Percentiles rank a stretch among this genome's conserved stretches.
Evolutionary conservation across 2,329 filamentous ascomycete genomes (phyloP).

Genomic region (Beauveria asiatica): DNA sequence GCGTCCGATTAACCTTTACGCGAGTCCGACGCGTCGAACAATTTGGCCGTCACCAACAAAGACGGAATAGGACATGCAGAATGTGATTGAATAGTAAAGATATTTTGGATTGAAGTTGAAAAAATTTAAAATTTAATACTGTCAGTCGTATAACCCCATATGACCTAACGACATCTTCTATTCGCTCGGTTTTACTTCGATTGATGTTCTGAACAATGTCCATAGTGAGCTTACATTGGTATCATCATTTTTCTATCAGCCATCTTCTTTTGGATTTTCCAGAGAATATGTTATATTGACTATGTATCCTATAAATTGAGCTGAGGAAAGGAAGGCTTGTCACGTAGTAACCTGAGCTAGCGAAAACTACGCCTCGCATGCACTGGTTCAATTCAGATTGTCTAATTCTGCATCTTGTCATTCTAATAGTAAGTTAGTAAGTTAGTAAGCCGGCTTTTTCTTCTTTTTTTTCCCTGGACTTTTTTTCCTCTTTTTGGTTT

Average conservation of each 20-base stretch:
- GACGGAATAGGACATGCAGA: background rate
- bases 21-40: background rate
- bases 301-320: background rate
- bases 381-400: background rate
- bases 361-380: background rate
- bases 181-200: background rate
- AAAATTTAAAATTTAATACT: background rate
- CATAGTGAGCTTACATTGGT: background rate
- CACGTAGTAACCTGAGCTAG: background rate
- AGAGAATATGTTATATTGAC: background rate
- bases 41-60: background rate
- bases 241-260: background rate
- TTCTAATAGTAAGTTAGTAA: no score
- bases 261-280: background rate
- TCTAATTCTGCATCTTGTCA: background rate
- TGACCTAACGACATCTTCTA: background rate
- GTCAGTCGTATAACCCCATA: background rate
- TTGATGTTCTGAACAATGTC: background rate
- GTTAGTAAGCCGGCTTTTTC: no score
- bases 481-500: no score
- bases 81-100: background rate
- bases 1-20: conserved; percentile 18
- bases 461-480: no score
- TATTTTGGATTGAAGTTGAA: background rate
- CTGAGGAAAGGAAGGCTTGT: background rate